Base-by-base conservation (phyloP, 1,139 yeast species). In the Saccharomyces hybrid region DNA sequence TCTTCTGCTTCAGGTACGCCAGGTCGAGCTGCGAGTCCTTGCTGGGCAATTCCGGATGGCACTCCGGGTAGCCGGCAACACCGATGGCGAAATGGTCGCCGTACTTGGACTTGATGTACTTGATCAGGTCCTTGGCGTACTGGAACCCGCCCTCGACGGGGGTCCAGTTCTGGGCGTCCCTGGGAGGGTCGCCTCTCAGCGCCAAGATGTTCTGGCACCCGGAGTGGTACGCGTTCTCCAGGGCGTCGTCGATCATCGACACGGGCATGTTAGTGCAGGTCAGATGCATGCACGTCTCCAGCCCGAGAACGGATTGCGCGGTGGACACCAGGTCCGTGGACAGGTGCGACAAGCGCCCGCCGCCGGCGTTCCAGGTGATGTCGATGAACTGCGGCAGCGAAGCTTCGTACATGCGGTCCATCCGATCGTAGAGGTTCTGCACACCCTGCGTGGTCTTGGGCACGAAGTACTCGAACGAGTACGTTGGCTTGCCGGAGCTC, bases 291-390 rank as follows among this genome's bases (percentile, higher is more conserved):
- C 99, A 95, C 0, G 99, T 93, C 67, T 93, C 98, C 60, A 93
- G 76, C 7, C 98, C 98, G 57, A 90, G 77, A n/a, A 90, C 89
- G 2, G 93, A 84, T 65, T 91, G 96, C 0, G 97, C 83, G 2
- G 96, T 90, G 62, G 89, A 81, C 4, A 93, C 96, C 82, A 93
- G 86, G 64, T 91, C 98, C 54, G 88, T 86, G 48, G 97, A 65
- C 46, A 88, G 75, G 52, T 82, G 81, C 5, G 95, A 84, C 51
- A 87, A 75, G 57, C 91, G 59, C 6, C 66, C 78, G 7, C 98
- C 98, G 48, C 99, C 99, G 2, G 99, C 99, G 66, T 91, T 91
- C 99, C 99, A 93, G 1, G 99, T 93, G 60, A 93, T 88, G 69
- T 93, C 99, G 58, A 93, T 84, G 70, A 93, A 93, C 59, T 88